Percentiles rank a stretch among this genome's conserved stretches.
Conservation (phyloP, 73 alveolate species). For the Tetrahymena thermophila region DNA sequence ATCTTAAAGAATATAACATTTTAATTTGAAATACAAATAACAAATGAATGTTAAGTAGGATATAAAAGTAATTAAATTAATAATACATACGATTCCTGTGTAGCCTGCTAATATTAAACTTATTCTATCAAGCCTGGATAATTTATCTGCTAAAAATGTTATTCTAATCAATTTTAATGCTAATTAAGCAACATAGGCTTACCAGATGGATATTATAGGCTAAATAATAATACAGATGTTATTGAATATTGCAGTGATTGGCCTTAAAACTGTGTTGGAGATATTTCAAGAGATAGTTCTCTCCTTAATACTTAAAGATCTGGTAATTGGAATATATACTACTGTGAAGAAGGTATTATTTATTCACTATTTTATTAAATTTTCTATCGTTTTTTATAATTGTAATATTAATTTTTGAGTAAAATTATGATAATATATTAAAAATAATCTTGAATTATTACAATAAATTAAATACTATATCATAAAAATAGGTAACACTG, state of each 20-base stretch:
- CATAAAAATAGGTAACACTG: background rate
- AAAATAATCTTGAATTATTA: too few species aligned
- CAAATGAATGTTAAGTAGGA: background rate
- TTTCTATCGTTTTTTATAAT: background rate
- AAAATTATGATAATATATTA: too few species aligned
- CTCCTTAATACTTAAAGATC: background rate
- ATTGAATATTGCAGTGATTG: background rate
- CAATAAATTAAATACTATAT: background rate
- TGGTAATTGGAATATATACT: background rate
- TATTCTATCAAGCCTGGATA: background rate
- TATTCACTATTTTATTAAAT: too few species aligned
- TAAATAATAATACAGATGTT: background rate
- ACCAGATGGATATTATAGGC: background rate
- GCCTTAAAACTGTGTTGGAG: background rate
- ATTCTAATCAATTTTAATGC: background rate
- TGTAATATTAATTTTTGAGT: too few species aligned
- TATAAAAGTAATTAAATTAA: background rate
- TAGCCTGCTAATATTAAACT: background rate
- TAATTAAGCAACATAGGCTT: background rate
- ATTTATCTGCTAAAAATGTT: background rate
- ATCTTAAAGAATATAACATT: background rate
- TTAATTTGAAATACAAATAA: background rate
- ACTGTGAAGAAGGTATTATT: background rate
- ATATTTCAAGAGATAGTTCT: background rate
- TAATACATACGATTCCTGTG: background rate